Base-by-base conservation (phyloP, 257 asterid genomes). In the Marsdenia floribunda region DNA sequence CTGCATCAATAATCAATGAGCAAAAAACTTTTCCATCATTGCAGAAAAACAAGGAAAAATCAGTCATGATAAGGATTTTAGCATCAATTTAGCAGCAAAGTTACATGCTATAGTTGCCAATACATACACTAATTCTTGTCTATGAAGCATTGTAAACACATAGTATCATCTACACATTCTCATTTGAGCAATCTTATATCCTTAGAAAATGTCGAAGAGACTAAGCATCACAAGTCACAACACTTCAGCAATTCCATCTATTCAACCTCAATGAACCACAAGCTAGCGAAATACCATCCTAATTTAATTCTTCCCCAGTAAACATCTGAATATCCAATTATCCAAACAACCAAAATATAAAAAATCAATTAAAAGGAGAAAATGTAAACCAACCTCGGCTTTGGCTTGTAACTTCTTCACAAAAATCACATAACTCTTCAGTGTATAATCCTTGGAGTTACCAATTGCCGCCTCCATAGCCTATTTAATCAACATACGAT, bases 401-500 rank as follows among this genome's bases (percentile, higher is more conserved):
- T 90, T 93, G 58, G 78, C 87, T 61, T 87, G 90, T 58, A 93
- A 74, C 86, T 88, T 91, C 71, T 85, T 89, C 22, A 74, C 88
- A 73, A 93, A 91, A n/a, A 72, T 76, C 75, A 87, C 67, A 74
- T 90, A 93, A 72, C 81, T 87, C 82, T 93, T 93, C 88, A 90
- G 70, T 1, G 97, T 83, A 71, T 93, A 93, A 80, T 90, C 98
- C 83, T 91, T 91, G 3, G 91, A 75, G 78, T 84, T 86, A 24
- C 97, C 97, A 71, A 87, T 35, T 14, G 84, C 91, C 42, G 90
- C 96, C 74, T 57, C 83, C 97, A 90, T 85, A 0, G 96, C 98
- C 98, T 92, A 76, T 75, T 37, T 35, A 19, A 60, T 55, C 49
- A n/a, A 18, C 49, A 63, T 65, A 78, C 22, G 33, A 76, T 3